Percentiles rank a stretch among this genome's conserved stretches.
Evolutionary conservation across 2,329 filamentous ascomycete species (phyloP).

Genomic region (Leptographium procerum): DNA sequence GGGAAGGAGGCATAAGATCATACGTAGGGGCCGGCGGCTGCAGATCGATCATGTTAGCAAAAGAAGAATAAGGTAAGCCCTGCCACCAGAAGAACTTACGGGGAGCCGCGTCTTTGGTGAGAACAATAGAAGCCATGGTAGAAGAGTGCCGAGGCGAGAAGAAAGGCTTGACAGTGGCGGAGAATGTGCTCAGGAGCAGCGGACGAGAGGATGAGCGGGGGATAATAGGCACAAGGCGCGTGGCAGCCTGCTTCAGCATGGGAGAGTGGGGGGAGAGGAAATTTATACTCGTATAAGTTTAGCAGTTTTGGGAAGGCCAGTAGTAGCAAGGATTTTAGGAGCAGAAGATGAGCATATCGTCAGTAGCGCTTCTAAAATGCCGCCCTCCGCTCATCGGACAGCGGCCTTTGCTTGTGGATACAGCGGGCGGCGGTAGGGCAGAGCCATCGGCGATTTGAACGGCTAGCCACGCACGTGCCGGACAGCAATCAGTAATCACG

Average conservation of each 20-base stretch:
- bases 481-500: too few species aligned
- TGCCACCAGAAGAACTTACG: constrained; percentile 29
- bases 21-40: constrained; percentile 55
- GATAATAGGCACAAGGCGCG: constrained; percentile 2
- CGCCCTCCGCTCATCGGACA: background rate
- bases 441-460: too few species aligned
- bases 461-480: too few species aligned
- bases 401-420: background rate
- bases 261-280: background rate
- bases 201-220: constrained; percentile 1
- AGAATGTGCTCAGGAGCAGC: background rate
- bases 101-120: constrained; percentile 47
- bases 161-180: background rate
- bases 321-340: background rate
- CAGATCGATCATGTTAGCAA: background rate
- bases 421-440: too few species aligned
- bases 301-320: background rate
- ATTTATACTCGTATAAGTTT: background rate
- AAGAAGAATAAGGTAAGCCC: background rate
- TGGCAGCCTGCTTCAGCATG: constrained; percentile 6
- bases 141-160: constrained; percentile 15
- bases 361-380: background rate
- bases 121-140: constrained; percentile 35
- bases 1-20: constrained; percentile 16
- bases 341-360: background rate